Evolutionary conservation across 805 yeast species (phyloP), one percentile per base, ranked within the genome.

Genomic region (Zygosaccharomyces bisporus): DNA sequence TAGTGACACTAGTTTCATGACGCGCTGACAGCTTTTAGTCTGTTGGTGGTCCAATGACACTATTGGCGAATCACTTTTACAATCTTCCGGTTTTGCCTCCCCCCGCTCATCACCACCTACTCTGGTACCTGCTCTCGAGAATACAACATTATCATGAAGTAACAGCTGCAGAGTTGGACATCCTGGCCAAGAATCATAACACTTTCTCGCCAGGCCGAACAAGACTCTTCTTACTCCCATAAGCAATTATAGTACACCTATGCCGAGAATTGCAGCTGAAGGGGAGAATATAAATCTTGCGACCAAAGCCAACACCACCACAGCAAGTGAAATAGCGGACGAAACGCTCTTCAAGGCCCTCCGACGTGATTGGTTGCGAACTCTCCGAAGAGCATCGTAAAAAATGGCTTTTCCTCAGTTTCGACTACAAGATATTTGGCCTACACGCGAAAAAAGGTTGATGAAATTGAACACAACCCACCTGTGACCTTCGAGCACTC

Each of bases 151-250:
- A 25, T 37, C 32, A 10, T 37, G n/a, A n/a, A n/a, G 40, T 14
- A 37, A 37, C 13, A 37, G 14, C 12, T 32, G 30, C n/a, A 12
- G 13, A 16, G 19, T 16, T 20, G 25, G 30, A 3, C 21, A 30
- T 13, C 18, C 32, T 4, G 40, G 40, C 21, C 32, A 37, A 25
- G 23, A 19, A 16, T 16, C 25, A 10, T 37, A 37, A 14, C 44
- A 8, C 16, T n/a, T 41, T 32, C 44, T 33, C 5, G 33, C 36
- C 16, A 41, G 20, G 10, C 34, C 40, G n/a, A 36, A 27, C 9
- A 47, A 20, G 8, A 44, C 35, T 35, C 41, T 47, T 17, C 27
- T 32, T 13, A 47, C 18, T 16, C 51, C 51, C 51, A 47, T 47
- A 12, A 33, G 21, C 32, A 20, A 23, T 17, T 13, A n/a, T 27